Base-by-base conservation (phyloP, 2,329 filamentous ascomycete genomes). In the Parastagonospora avenae region DNA sequence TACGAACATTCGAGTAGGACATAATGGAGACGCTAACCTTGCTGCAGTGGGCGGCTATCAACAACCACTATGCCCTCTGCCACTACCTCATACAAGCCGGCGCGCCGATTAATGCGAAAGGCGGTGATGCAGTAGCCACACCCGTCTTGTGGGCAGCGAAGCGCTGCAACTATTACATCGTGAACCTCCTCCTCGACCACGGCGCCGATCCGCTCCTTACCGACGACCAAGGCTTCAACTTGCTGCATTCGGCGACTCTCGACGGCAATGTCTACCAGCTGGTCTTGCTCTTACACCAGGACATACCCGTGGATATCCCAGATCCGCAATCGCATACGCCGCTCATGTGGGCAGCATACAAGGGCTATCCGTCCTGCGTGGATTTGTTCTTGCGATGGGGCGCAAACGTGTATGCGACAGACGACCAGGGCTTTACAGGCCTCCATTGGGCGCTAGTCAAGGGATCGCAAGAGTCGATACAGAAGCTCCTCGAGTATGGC, bases 271-370 rank as follows among this genome's bases (percentile, higher is more conserved):
- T 95, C 15, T 89, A 95, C 60, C 84, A 97, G 51, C 83, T 99
- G 27, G 86, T 92, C 42, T 83, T 99, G 1, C 84, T 99, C 7
- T 83, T 99, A 19, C 94, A 99, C 76, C 92, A 97, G 70, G 92
- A 94, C 68, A 94, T 99, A 53, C 91, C 92, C 12, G 91, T 99
- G 55, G 94, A 99, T 71, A 89, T 94, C 5, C 82, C 88, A 46
- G 94, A 99, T 75, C 85, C 85, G 43, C 93, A 92, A 70, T 91
- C 92, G 5, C 95, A 99, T 74, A 97, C 94, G 1, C 89, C 88
- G 54, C 81, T 99, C 54, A 99, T 99, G 94, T 99, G 94, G 94
- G 91, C 94, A 14, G 93, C 93, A 12, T 99, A 99, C 79, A 99
- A 99, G 76, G 94, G 95, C 31, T 97, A 88, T 71, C 91, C 93